A percentile compares a stretch with the other conserved stretches of the same genome.
These are phyloP conservation scores for Colletotrichum euphorbiae DNA, from an alignment of 2,329 filamentous ascomycete species.

Conservation along the genomic window DNA sequence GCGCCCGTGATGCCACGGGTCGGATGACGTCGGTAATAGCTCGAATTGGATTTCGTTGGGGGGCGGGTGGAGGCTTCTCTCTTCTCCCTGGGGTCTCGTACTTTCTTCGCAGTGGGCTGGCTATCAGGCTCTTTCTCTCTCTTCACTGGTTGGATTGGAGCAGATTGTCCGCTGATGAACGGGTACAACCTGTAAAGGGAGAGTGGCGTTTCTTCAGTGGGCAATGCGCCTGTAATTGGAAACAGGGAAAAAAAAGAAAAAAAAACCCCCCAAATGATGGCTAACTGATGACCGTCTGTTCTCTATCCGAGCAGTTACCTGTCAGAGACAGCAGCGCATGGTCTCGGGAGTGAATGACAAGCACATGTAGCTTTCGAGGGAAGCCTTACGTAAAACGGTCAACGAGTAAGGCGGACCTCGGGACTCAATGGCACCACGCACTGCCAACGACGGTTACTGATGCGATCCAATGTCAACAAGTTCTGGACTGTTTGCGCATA, in stretches of 20 bases:
- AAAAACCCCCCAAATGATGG: not conserved
- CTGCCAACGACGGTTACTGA: not conserved
- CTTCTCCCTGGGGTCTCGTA: not conserved
- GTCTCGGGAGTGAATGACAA: not conserved
- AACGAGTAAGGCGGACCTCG: not conserved
- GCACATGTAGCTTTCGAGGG: not conserved
- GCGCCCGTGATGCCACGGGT: conserved; percentile 37
- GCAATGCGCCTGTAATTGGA: conserved; percentile 17
- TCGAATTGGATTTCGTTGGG: conserved; percentile 38
- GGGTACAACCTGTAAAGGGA: not conserved
- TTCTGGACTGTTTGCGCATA: too few species aligned
- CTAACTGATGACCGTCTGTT: not conserved
- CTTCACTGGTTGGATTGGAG: not conserved
- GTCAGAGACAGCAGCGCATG: not conserved
- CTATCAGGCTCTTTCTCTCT: not conserved
- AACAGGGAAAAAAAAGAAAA: not conserved
- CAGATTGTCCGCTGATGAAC: not conserved
- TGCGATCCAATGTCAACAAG: too few species aligned
- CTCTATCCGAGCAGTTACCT: conserved; percentile 5
- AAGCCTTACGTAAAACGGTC: not conserved
- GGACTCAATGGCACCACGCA: not conserved
- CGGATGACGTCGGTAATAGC: conserved; percentile 38
- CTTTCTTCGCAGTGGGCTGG: not conserved
- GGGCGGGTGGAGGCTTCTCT: conserved; percentile 8
- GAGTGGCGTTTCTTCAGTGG: conserved; percentile 31